Evolutionary conservation across 768 basidiomycete genomes (phyloP).

Genomic region (Tylopilus sp.): DNA sequence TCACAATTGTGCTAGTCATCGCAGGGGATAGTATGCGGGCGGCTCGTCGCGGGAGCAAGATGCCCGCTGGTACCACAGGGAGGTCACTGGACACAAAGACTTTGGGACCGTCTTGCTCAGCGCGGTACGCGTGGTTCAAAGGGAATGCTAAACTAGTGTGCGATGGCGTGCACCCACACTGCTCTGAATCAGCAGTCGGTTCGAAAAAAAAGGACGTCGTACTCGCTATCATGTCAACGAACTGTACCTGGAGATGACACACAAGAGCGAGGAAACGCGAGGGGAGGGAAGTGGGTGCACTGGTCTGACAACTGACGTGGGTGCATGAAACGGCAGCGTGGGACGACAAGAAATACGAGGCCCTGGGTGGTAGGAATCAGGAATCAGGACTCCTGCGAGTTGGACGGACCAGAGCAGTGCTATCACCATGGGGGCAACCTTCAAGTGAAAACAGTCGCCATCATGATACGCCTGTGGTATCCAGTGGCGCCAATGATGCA

Average conservation of each 20-base stretch:
- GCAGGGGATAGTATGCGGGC: too few relatives aligned
- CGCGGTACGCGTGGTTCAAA: not conserved
- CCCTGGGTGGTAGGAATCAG: too few relatives aligned
- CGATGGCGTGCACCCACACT: not conserved
- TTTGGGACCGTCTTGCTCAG: not conserved
- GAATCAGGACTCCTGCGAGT: too few relatives aligned
- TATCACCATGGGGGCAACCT: too few relatives aligned
- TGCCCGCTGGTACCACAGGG: not conserved
- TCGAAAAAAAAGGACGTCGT: not conserved
- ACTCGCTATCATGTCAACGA: too few relatives aligned
- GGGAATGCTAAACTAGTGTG: constrained; percentile 6
- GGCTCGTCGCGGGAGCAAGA: not conserved
- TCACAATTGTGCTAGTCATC: too few relatives aligned
- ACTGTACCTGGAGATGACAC: not conserved
- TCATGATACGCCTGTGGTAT: not conserved
- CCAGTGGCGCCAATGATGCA: too few relatives aligned
- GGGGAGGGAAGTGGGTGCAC: not conserved
- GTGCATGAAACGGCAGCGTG: too few relatives aligned
- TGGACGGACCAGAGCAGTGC: too few relatives aligned
- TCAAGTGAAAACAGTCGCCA: not conserved
- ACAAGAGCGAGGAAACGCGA: too few relatives aligned
- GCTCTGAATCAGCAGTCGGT: not conserved
- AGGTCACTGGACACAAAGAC: not conserved
- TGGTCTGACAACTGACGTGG: too few relatives aligned
- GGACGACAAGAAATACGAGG: not conserved